Percentiles rank a stretch among this genome's conserved stretches.
Evolutionary conservation across 352 stramenopile genomes (phyloP).

Genomic region (Blastocystis sp.): DNA sequence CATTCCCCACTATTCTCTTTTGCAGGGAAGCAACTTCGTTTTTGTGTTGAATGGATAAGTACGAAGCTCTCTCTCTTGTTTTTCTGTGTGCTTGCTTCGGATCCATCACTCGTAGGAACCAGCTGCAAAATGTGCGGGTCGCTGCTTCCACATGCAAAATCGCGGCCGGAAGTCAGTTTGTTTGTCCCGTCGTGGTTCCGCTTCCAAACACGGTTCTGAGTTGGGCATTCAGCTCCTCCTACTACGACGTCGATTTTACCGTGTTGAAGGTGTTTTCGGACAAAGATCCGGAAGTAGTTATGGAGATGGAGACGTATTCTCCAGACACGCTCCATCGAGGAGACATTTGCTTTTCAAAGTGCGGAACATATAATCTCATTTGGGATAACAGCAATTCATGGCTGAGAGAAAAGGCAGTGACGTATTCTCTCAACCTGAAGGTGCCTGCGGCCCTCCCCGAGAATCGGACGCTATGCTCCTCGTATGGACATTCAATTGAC

Average conservation of each 20-base stretch:
- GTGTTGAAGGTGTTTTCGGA: background rate
- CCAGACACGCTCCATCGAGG: background rate
- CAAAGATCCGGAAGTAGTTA: background rate
- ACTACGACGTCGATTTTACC: slow-evolving; percentile 26
- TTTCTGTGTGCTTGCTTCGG: background rate
- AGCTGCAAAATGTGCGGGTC: background rate
- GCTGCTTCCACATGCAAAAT: background rate
- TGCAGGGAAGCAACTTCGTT: background rate
- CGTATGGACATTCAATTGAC: background rate
- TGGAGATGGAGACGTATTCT: background rate
- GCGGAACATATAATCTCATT: slow-evolving; percentile 2
- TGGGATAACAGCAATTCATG: slow-evolving; percentile 12
- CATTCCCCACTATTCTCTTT: background rate
- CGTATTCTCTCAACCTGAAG: background rate
- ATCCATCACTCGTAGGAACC: background rate
- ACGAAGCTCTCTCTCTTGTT: background rate
- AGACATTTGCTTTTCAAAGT: background rate
- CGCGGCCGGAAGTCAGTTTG: background rate
- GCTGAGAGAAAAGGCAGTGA: slow-evolving; percentile 9
- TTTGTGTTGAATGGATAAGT: background rate
- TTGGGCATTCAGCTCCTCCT: background rate
- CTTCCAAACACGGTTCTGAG: background rate
- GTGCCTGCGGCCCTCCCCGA: background rate
- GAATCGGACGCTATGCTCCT: background rate
- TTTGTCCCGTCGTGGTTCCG: background rate